These are phyloP conservation scores for Microdochium paspali DNA, from an alignment of 2,329 filamentous ascomycete species.

Conservation along the genomic window DNA sequence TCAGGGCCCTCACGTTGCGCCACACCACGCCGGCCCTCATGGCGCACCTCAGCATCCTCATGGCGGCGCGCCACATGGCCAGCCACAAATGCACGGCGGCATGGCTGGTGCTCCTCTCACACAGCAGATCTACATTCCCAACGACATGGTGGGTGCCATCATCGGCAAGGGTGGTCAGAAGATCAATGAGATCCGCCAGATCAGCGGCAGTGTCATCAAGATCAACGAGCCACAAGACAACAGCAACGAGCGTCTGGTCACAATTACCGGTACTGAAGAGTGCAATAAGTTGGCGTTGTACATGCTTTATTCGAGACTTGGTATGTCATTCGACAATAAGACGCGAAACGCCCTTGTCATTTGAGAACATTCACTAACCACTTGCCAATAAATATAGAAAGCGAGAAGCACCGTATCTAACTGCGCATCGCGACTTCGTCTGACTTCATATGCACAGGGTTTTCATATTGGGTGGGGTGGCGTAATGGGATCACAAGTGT, in stretches of 20 bases:
- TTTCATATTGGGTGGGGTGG: neutral
- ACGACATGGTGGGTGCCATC: conserved; percentile 98
- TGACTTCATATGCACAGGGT: neutral
- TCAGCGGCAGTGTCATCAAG: conserved; percentile 97
- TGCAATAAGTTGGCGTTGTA: conserved; percentile 99
- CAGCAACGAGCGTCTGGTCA: conserved; percentile 95
- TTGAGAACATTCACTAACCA: conserved; percentile 1
- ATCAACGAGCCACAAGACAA: conserved; percentile 99
- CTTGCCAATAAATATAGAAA: conserved; percentile 41
- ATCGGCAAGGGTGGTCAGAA: conserved; percentile 98
- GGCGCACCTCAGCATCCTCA: conserved; percentile 48
- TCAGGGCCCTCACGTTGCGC: conserved; percentile 67
- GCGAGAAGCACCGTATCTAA: conserved; percentile 66
- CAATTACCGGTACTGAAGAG: conserved; percentile 94
- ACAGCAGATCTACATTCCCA: conserved; percentile 98
- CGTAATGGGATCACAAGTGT: neutral
- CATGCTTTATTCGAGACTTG: conserved; percentile 96
- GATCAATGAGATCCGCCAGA: conserved; percentile 97
- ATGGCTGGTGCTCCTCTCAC: conserved; percentile 78
- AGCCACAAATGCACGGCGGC: conserved; percentile 58
- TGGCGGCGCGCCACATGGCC: conserved; percentile 27
- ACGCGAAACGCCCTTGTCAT: conserved; percentile 5
- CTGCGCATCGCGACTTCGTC: neutral
- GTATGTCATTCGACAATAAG: conserved; percentile 39
- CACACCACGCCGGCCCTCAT: conserved; percentile 52